Evolutionary conservation across 176 grass and related monocot genomes (phyloP).

Genomic region (Elaeis guineensis): DNA sequence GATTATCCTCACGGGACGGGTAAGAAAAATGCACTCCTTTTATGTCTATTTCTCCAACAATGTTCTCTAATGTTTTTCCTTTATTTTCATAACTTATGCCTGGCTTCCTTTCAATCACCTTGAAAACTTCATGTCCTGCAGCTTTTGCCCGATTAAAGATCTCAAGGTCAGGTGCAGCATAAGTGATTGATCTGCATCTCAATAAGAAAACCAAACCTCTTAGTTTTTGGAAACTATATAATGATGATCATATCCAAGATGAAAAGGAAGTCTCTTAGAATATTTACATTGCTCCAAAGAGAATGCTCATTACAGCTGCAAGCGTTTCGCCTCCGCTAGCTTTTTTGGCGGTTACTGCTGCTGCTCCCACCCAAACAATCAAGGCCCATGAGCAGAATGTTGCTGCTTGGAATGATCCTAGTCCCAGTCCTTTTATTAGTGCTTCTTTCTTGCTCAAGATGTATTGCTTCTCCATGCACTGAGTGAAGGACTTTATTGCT

Average conservation of each 20-base stretch:
- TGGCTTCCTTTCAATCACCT: slow-evolving; percentile 28
- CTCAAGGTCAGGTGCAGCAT: slow-evolving; percentile 63
- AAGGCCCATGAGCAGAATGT: slow-evolving; percentile 59
- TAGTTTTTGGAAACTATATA: neutral
- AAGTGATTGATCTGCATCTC: slow-evolving; percentile 47
- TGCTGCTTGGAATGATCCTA: slow-evolving; percentile 42
- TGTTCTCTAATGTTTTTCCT: slow-evolving; percentile 21
- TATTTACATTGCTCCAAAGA: slow-evolving; percentile 54
- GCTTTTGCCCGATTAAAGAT: slow-evolving; percentile 43
- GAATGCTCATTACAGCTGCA: slow-evolving; percentile 54
- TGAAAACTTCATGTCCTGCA: slow-evolving; percentile 36
- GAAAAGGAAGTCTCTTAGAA: neutral
- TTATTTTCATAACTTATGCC: slow-evolving; percentile 27
- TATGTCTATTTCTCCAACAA: slow-evolving; percentile 33
- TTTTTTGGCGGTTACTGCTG: slow-evolving; percentile 23
- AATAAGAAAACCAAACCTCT: neutral
- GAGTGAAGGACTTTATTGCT: slow-evolving; percentile 30
- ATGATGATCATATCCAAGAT: neutral
- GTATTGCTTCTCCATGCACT: slow-evolving; percentile 42
- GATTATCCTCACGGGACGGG: slow-evolving; percentile 32
- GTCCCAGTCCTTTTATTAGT: slow-evolving; percentile 40
- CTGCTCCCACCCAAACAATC: slow-evolving; percentile 46
- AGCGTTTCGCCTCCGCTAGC: slow-evolving; percentile 41
- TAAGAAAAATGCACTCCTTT: slow-evolving; percentile 30
- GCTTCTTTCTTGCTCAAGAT: slow-evolving; percentile 46